Conservation (phyloP, 1,139 yeast species). For the Candida gigantensis region DNA sequence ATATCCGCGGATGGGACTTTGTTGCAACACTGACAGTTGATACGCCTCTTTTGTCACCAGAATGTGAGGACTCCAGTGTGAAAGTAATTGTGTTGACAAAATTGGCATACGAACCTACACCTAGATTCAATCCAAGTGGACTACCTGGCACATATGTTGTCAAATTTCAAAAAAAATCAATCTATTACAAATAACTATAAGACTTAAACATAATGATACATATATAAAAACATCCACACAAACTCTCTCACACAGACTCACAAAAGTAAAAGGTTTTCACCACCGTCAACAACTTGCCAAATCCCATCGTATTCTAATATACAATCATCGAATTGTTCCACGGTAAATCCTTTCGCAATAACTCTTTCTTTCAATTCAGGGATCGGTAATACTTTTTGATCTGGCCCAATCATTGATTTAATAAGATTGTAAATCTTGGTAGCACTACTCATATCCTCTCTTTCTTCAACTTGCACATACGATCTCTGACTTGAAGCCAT, state of each 20-base stretch:
- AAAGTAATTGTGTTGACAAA: no score
- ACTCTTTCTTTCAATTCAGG: constrained; percentile 66
- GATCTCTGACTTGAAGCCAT: constrained; percentile 85
- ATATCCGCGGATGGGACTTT: no score
- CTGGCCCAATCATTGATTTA: constrained; percentile 51
- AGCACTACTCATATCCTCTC: constrained; percentile 55
- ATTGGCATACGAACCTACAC: no score
- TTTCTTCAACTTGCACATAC: constrained; percentile 51
- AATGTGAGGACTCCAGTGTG: no score
- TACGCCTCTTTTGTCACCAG: no score
- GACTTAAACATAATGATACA: no score
- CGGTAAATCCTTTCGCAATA: constrained; percentile 81
- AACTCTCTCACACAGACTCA: background rate
- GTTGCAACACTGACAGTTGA: no score
- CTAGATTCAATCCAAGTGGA: no score
- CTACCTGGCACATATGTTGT: no score
- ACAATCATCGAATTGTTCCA: constrained; percentile 75
- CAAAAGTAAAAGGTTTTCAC: constrained; percentile 30
- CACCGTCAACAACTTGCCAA: constrained; percentile 76
- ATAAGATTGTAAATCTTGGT: constrained; percentile 65
- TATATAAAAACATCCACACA: no score
- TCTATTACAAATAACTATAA: no score
- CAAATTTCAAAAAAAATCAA: no score
- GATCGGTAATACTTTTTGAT: constrained; percentile 50
- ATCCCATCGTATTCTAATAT: constrained; percentile 74